Base-by-base conservation (phyloP, 2,329 filamentous ascomycete species). In the Penicillium sp. region DNA sequence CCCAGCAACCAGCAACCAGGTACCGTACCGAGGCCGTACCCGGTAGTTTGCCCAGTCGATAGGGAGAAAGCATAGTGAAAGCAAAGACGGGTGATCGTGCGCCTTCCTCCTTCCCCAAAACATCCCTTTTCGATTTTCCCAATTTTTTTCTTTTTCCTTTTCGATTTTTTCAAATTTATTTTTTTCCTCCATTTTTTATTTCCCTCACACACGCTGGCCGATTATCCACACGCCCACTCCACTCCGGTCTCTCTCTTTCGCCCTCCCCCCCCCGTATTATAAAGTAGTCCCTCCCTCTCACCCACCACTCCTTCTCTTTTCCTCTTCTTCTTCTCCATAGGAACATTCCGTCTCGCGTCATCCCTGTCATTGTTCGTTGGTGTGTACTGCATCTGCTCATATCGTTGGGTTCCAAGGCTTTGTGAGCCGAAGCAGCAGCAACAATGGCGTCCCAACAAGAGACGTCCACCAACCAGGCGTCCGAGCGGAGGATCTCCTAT, bases 401-500 rank as follows among this genome's bases (percentile, higher is more conserved):
- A 60, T 59, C 48, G 55, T 63, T 63, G 55, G 59, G 60, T 60
- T 53, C 55, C 45, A 47, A 60, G 54, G 63, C 60, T 62, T 58
- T 58, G 57, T 62, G 57, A 66, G 63, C 64, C 62, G 53, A 53
- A 62, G 58, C 53, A 58, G 44, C 48, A 39, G 48, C 62, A 65
- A 67, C 59, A 64, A 67, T 67, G 64, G 63, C 64, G 60, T 41
- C 43, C 18, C 19, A 16, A 16, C 35, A 37, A 16, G 30, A 20
- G 38, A 34, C 43, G 38, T n/a, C n/a, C n/a, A n/a, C n/a, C n/a
- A n/a, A n/a, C n/a, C n/a, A n/a, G n/a, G n/a, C n/a, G n/a, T 41
- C 38, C 39, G 64, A 67, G 61, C 64, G 64, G 64, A 67, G 64
- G 58, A 66, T 67, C 57, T 67, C 64, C 63, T 67, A 67, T 62